Percentiles rank a stretch among this genome's conserved stretches.
phyloP scores from a whole-genome alignment of 1,284 basidiomycete species.

The Trichosporon inkin region DNA sequence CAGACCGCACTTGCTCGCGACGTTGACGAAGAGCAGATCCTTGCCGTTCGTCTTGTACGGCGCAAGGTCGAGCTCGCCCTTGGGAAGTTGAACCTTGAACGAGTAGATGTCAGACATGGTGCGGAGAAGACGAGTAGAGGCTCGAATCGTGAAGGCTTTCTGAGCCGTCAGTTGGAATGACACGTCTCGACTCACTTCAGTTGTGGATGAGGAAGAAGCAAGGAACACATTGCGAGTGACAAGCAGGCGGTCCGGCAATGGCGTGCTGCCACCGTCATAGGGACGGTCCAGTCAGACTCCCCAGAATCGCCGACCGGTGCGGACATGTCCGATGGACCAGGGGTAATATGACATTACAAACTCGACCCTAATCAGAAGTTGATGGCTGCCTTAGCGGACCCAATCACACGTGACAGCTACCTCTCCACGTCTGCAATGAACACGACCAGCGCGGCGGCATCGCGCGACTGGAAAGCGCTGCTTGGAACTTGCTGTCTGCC shows the following conservation, averaged over 20 bases:
- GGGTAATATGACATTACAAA: neutral
- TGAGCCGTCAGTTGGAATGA: neutral
- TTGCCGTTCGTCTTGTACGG: slow-evolving; percentile 41
- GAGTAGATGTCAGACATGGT: slow-evolving; percentile 48
- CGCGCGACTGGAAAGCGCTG: slow-evolving; percentile 2
- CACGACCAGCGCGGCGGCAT: neutral
- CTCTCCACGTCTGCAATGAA: slow-evolving; percentile 4
- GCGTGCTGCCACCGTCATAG: slow-evolving; percentile 4
- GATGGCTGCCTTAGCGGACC: neutral
- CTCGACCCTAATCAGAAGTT: neutral
- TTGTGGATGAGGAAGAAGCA: slow-evolving; percentile 13
- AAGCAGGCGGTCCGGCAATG: neutral
- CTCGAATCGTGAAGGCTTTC: slow-evolving; percentile 2
- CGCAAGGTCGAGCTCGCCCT: slow-evolving; percentile 34
- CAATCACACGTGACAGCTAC: neutral
- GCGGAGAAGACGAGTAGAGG: slow-evolving; percentile 1
- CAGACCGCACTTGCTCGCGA: slow-evolving; percentile 57
- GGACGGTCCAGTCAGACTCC: neutral
- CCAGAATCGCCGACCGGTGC: neutral
- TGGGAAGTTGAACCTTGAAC: slow-evolving; percentile 45
- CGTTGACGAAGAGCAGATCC: slow-evolving; percentile 49
- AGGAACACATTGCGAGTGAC: neutral
- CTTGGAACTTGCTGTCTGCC: neutral
- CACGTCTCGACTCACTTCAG: neutral
- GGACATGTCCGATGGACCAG: slow-evolving; percentile 1